These are phyloP conservation scores for Talaromyces sp. DNA, from an alignment of 2,329 filamentous ascomycete genomes.

Conservation along the genomic window DNA sequence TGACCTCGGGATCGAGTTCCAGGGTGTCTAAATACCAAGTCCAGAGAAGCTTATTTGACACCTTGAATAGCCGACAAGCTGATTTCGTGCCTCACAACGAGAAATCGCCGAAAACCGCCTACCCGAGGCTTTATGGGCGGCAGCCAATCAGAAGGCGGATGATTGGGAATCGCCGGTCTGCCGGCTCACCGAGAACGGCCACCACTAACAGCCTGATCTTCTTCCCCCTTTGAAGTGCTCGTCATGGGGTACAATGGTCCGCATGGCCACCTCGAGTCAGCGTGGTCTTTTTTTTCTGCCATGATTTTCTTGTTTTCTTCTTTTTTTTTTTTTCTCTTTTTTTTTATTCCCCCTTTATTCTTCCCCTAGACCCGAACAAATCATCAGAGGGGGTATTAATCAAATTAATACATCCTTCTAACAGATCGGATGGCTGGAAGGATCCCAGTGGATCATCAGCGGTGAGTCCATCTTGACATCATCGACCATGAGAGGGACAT, in stretches of 20 bases:
- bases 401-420: neutral
- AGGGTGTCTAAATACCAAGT: neutral
- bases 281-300: no score
- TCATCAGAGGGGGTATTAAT: no score
- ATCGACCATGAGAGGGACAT: neutral
- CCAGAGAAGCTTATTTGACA: neutral
- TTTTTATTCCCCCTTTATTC: no score
- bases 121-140: slow-evolving; percentile 20
- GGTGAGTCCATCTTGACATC: slow-evolving; percentile 13
- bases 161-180: slow-evolving; percentile 27
- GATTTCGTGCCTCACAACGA: slow-evolving; percentile 4
- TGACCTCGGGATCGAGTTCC: neutral
- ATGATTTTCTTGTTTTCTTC: no score
- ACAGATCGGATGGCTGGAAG: neutral
- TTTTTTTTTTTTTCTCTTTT: no score
- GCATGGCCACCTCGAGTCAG: no score
- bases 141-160: slow-evolving; percentile 30
- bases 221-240: no score
- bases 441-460: neutral
- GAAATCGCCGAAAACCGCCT: slow-evolving; percentile 30
- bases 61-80: slow-evolving; percentile 29
- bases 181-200: slow-evolving; percentile 14
- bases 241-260: no score
- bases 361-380: no score
- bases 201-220: neutral